Evolutionary conservation across 2,329 filamentous ascomycete species (phyloP), one percentile per base, ranked within the genome.

Genomic region (Colletotrichum karsti): DNA sequence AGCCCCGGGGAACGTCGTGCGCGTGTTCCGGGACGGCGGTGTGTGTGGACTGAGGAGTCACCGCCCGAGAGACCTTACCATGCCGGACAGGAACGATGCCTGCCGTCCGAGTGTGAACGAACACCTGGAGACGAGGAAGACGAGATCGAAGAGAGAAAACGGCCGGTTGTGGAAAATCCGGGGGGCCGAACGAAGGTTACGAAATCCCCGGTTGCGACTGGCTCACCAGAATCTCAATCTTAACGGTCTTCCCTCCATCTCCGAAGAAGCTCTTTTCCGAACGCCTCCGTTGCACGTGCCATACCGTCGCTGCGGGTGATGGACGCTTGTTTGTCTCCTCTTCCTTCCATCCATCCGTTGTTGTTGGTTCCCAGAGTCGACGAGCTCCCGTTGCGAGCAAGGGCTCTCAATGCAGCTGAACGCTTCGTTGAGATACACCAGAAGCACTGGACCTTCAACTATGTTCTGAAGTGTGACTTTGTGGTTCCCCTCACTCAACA

Each of bases 261-360:
- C 33, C 33, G 33, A 35, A 35, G 33, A 35, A 9, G n/a, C n/a
- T n/a, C 24, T 48, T 13, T 28, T 22, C 4, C 26, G 39, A 61
- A 50, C 35, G 9, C 28, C 30, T 57, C 54, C 64, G 61, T 53
- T 67, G 57, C 64, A 67, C 64, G 64, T 67, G 64, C 44, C 35
- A 26, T 44, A 42, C 18, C 59, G 26, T 42, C 13, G 50, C 64
- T 63, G 64, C 59, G 51, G 18, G 50, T 57, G 39, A 63, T 57
- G 15, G 18, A 12, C 37, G 37, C n/a, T 22, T 30, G n/a, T 61
- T 26, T 28, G 61, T 44, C 20, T n/a, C 13, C 35, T 35, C 5
- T 22, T 59, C 44, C 10, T 20, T 35, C 37, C 26, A 13, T 20
- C 15, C 15, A n/a, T n/a, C n/a, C n/a, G n/a, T n/a, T n/a, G n/a